phyloP scores from a whole-genome alignment of 1,139 yeast species.

The Taphrina deformans region DNA sequence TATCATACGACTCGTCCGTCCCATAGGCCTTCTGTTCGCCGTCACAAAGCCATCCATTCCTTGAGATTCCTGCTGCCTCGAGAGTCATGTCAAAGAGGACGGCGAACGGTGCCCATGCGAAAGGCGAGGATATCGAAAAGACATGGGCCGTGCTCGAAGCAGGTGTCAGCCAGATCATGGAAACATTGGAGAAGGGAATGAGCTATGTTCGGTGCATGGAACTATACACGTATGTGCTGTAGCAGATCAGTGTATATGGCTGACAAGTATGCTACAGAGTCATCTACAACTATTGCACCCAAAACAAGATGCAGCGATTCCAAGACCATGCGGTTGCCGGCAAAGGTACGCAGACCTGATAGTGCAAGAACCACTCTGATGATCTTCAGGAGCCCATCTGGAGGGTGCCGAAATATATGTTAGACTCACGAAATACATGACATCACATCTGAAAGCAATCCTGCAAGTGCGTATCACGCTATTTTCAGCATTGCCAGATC shows the following conservation, averaged over 20 bases:
- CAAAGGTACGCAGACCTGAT: slow-evolving; percentile 40
- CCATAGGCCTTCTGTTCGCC: too few species aligned
- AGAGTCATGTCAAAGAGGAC: neutral
- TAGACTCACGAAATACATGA: slow-evolving; percentile 66
- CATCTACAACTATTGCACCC: slow-evolving; percentile 81
- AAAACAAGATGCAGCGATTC: slow-evolving; percentile 66
- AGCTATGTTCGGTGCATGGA: slow-evolving; percentile 45
- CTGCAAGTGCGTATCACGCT: neutral
- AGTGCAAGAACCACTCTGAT: slow-evolving; percentile 40
- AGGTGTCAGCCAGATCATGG: slow-evolving; percentile 37
- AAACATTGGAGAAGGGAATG: slow-evolving; percentile 35
- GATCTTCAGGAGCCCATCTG: slow-evolving; percentile 46
- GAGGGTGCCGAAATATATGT: slow-evolving; percentile 89
- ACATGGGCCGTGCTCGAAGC: slow-evolving; percentile 38
- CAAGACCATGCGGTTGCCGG: slow-evolving; percentile 45
- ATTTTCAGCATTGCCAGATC: neutral
- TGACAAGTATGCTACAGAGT: slow-evolving; percentile 62
- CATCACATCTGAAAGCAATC: slow-evolving; percentile 54
- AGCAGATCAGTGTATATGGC: slow-evolving; percentile 40
- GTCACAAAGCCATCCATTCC: too few species aligned
- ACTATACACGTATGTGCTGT: slow-evolving; percentile 46
- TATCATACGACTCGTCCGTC: too few species aligned
- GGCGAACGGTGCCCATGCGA: slow-evolving; percentile 19
- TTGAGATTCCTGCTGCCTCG: neutral
- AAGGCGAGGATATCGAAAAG: slow-evolving; percentile 19